These are phyloP conservation scores for Przewalskia tangutica DNA, from an alignment of 257 asterid genomes.

Conservation along the genomic window DNA sequence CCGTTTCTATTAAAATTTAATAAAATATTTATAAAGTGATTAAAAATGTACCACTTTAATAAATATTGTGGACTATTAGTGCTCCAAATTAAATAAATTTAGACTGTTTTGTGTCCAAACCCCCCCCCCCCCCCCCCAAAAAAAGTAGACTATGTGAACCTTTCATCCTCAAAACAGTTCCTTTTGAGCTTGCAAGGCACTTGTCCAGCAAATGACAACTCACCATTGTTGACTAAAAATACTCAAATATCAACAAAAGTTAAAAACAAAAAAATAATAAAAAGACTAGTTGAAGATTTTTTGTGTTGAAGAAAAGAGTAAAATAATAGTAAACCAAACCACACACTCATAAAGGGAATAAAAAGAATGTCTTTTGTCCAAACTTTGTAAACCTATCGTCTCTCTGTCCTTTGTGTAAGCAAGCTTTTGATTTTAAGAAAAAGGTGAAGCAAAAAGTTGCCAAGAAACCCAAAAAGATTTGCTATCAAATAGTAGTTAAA, in stretches of 20 bases:
- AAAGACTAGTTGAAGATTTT: not conserved
- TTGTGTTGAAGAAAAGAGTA: not conserved
- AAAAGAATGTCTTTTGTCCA: slow-evolving; percentile 11
- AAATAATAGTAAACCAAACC: not conserved
- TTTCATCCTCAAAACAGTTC: no score
- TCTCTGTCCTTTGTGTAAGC: not conserved
- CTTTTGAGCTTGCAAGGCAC: not conserved
- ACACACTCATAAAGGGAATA: not conserved
- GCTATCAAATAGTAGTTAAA: not conserved
- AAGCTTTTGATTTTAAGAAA: not conserved
- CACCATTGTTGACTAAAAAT: not conserved
- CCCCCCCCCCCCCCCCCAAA: no score
- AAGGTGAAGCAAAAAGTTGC: not conserved
- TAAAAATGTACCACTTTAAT: no score
- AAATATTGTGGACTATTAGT: no score
- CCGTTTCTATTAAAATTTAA: no score
- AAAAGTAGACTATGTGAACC: no score
- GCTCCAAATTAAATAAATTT: no score
- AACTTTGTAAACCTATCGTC: slow-evolving; percentile 7
- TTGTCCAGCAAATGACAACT: not conserved
- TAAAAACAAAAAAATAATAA: not conserved
- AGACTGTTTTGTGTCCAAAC: no score
- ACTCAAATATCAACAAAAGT: not conserved
- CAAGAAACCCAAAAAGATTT: not conserved
- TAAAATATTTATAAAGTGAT: no score